Conservation (phyloP, 2,329 filamentous ascomycete genomes). For the Aspergillus pseudoterreus region DNA sequence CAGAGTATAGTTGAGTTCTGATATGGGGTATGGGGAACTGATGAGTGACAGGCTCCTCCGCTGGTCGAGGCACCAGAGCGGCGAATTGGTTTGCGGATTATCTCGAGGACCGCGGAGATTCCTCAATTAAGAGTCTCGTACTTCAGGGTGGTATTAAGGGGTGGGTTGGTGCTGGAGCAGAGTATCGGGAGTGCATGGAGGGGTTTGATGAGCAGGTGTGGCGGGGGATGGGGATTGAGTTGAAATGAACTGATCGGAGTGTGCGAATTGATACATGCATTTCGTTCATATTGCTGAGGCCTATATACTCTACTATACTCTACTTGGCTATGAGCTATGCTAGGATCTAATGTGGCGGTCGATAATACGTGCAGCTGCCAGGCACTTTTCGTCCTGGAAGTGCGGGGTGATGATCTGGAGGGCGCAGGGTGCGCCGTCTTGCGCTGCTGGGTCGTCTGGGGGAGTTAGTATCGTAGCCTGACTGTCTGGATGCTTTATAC, state of each 20-base stretch:
- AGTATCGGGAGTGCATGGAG: conserved; percentile 49
- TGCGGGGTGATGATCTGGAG: conserved; percentile 46
- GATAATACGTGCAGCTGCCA: conserved; percentile 29
- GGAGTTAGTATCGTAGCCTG: conserved; percentile 5
- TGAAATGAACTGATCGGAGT: not conserved
- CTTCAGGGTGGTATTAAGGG: conserved; percentile 53
- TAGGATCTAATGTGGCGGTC: conserved; percentile 19
- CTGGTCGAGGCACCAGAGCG: conserved; percentile 52
- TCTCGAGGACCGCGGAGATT: conserved; percentile 40
- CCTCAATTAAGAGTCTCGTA: conserved; percentile 46
- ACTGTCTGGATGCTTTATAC: conserved; percentile 1
- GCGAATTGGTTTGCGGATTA: conserved; percentile 56
- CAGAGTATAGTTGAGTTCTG: not conserved
- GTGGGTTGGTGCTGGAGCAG: conserved; percentile 48
- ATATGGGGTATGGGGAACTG: not conserved
- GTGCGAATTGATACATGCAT: no score
- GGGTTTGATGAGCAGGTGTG: not conserved
- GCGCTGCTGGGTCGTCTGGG: conserved; percentile 39
- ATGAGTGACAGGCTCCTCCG: conserved; percentile 47
- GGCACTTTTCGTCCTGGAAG: conserved; percentile 49
- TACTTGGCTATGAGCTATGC: not conserved
- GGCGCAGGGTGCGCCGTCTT: conserved; percentile 45
- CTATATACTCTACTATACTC: no score
- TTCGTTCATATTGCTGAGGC: no score
- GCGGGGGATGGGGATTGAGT: not conserved